A percentile compares a stretch with the other conserved stretches of the same genome.
These are phyloP conservation scores for Syzygium grande DNA, from an alignment of 345 rosid species.

Conservation along the genomic window DNA sequence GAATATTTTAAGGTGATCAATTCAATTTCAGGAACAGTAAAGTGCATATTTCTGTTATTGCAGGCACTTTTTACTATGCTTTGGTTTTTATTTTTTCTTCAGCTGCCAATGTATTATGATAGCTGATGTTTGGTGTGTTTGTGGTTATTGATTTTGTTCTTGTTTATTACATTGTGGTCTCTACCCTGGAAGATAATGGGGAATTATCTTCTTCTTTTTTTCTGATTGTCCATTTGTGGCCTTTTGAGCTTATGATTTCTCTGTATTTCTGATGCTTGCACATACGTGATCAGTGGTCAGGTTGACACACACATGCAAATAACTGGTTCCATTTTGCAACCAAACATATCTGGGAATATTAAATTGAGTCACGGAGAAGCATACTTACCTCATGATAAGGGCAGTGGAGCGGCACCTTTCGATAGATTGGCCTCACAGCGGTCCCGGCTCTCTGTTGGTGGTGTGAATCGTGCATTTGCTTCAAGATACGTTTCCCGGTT, in stretches of 20 bases:
- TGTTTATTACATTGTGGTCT: not conserved
- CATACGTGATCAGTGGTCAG: constrained; percentile 65
- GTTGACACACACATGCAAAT: constrained; percentile 88
- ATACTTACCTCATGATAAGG: constrained; percentile 94
- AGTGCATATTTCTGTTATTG: not conserved
- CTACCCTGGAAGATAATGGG: not conserved
- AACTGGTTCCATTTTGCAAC: constrained; percentile 91
- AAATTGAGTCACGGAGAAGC: constrained; percentile 98
- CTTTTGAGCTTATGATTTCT: not conserved
- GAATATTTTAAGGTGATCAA: constrained; percentile 64
- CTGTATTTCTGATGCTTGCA: not conserved
- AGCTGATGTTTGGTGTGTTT: not conserved
- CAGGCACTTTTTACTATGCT: not conserved
- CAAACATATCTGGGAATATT: constrained; percentile 87
- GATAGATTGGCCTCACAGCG: constrained; percentile 68
- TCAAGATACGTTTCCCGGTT: constrained; percentile 81
- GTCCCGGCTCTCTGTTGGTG: constrained; percentile 55
- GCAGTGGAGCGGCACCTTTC: constrained; percentile 66
- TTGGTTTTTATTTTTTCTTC: not conserved
- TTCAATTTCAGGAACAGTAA: not conserved
- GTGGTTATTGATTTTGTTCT: not conserved
- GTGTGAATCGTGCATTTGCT: constrained; percentile 73
- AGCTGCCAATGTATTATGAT: not conserved
- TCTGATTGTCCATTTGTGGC: not conserved
- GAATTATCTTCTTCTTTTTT: not conserved